A percentile compares a stretch with the other conserved stretches of the same genome.
Conservation (phyloP, 495 filamentous ascomycete species). For the Tuber brumale region DNA sequence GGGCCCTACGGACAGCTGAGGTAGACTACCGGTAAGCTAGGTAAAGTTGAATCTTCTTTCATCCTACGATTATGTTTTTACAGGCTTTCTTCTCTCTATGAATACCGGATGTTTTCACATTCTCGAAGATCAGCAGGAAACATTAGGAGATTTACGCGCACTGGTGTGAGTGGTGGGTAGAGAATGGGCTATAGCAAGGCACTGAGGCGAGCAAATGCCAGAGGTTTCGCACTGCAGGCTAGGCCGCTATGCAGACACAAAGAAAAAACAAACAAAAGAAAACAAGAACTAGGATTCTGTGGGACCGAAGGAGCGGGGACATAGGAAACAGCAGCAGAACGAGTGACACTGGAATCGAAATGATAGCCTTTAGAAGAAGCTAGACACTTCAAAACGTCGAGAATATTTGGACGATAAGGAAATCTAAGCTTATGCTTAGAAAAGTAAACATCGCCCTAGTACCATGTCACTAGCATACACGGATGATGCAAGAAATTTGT, state of each 20-base stretch:
- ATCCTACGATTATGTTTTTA: neutral
- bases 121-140: neutral
- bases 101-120: neutral
- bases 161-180: neutral
- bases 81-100: neutral
- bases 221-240: neutral
- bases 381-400: neutral
- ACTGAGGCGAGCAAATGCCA: neutral
- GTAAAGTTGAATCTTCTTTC: neutral
- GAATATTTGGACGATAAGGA: neutral
- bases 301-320: neutral
- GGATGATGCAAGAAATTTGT: neutral
- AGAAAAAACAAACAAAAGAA: neutral
- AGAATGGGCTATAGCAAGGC: neutral
- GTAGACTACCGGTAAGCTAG: no score
- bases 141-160: neutral
- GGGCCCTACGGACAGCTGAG: neutral
- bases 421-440: neutral
- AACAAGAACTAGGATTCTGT: neutral
- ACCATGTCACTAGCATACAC: neutral
- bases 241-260: neutral
- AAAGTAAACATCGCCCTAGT: neutral
- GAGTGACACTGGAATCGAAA: neutral
- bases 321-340: neutral
- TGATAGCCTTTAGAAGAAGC: neutral